Percentiles rank a stretch among this genome's conserved stretches.
Conservation (phyloP, 208 protist species). For the Tritrichomonas musculus region DNA sequence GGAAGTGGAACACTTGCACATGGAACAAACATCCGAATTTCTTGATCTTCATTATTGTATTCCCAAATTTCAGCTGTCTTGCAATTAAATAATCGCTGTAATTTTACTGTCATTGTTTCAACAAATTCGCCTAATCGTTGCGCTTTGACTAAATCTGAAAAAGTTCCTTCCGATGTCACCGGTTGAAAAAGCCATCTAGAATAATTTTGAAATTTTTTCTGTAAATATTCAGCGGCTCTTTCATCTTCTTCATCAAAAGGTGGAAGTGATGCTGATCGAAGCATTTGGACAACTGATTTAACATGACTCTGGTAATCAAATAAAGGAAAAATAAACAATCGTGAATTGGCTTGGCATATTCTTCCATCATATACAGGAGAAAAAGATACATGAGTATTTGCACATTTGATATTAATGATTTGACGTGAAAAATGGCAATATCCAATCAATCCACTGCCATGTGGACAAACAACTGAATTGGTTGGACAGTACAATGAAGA, state of each 20-base stretch:
- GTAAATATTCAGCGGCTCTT: background rate
- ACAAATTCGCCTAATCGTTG: background rate
- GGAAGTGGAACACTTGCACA: background rate
- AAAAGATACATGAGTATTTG: background rate
- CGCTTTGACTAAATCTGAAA: background rate
- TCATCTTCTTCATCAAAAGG: conserved; percentile 11
- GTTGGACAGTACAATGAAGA: background rate
- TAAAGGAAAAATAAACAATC: background rate
- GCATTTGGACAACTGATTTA: background rate
- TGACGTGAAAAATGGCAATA: background rate
- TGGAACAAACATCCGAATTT: background rate
- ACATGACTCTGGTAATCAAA: background rate
- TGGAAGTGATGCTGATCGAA: background rate
- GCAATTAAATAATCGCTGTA: background rate
- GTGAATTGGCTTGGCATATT: background rate
- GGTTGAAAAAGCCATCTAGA: conserved; percentile 23
- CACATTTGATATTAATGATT: background rate
- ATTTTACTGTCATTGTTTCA: background rate
- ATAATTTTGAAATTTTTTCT: background rate
- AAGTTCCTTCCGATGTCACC: background rate
- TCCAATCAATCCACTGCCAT: background rate
- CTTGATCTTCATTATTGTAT: background rate
- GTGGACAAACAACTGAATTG: background rate
- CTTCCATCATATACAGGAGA: background rate
- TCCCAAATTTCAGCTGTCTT: background rate